Conservation (phyloP, 164 flowering plant genomes). For the Magnolia sinica region DNA sequence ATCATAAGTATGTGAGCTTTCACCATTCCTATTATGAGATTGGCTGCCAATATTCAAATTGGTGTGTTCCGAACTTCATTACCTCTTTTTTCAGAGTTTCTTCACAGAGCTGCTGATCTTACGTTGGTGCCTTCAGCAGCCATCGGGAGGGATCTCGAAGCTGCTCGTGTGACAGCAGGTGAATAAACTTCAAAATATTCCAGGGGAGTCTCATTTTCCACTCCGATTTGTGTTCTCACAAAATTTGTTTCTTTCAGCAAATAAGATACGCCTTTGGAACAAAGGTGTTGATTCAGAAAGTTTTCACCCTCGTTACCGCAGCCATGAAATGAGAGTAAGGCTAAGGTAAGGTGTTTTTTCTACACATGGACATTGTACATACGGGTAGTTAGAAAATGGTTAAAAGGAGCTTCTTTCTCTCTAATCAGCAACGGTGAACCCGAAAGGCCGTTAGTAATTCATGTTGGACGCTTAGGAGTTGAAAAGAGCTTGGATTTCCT, state of each 20-base stretch:
- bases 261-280: conserved; percentile 89
- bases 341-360: conserved; percentile 44
- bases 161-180: conserved; percentile 80
- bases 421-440: conserved; percentile 80
- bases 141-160: conserved; percentile 72
- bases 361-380: not conserved
- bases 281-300: conserved; percentile 95
- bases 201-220: not conserved
- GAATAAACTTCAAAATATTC: conserved; percentile 5
- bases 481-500: conserved; percentile 97
- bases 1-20: conserved; percentile 66
- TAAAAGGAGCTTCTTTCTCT: not conserved
- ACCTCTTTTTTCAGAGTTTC: conserved; percentile 59
- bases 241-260: conserved; percentile 38
- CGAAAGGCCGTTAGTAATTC: conserved; percentile 80
- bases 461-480: conserved; percentile 93
- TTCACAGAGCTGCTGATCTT: conserved; percentile 96
- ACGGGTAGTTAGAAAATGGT: not conserved
- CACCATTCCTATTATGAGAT: not conserved
- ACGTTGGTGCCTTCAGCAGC: conserved; percentile 97
- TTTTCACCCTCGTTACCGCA: conserved; percentile 75
- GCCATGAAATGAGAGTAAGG: conserved; percentile 70
- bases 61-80: conserved; percentile 5
- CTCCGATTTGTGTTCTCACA: conserved; percentile 5
- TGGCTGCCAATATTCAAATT: conserved; percentile 1